Percentiles rank a stretch among this genome's conserved stretches.
Evolutionary conservation across 768 basidiomycete species (phyloP).

Genomic region (Trichaptum fuscoviolaceum): DNA sequence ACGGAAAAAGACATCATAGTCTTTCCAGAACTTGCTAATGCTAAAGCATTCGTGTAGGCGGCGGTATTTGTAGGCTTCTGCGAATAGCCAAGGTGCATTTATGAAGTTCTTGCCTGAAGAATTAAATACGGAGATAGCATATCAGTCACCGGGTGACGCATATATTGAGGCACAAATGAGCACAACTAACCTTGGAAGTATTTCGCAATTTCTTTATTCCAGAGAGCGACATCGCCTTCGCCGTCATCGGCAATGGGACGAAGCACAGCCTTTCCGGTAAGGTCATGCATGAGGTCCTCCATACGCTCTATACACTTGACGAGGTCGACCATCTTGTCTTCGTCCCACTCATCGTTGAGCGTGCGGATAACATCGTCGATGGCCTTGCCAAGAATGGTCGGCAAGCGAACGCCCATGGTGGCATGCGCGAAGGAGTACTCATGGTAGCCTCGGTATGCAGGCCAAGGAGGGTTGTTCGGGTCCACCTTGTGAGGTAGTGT

Average conservation of each 20-base stretch:
- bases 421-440: conserved; percentile 85
- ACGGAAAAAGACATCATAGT: conserved; percentile 93
- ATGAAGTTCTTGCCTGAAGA: conserved; percentile 80
- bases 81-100: conserved; percentile 96
- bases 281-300: conserved; percentile 83
- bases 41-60: conserved; percentile 92
- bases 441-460: conserved; percentile 76
- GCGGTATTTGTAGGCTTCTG: conserved; percentile 91
- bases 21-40: conserved; percentile 81
- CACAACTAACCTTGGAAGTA: conserved; percentile 71
- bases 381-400: conserved; percentile 92
- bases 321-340: conserved; percentile 82
- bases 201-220: conserved; percentile 97
- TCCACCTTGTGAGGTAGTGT: conserved; percentile 44
- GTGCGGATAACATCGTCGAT: conserved; percentile 89
- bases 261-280: conserved; percentile 78
- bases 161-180: conserved; percentile 21
- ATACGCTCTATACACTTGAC: conserved; percentile 83
- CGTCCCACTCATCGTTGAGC: conserved; percentile 77
- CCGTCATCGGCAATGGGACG: conserved; percentile 86
- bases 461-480: conserved; percentile 81
- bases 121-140: conserved; percentile 6
- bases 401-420: conserved; percentile 93
- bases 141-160: background rate
- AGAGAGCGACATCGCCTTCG: conserved; percentile 88